Conservation (phyloP, 768 basidiomycete species). For the Pisolithus tinctorius region DNA sequence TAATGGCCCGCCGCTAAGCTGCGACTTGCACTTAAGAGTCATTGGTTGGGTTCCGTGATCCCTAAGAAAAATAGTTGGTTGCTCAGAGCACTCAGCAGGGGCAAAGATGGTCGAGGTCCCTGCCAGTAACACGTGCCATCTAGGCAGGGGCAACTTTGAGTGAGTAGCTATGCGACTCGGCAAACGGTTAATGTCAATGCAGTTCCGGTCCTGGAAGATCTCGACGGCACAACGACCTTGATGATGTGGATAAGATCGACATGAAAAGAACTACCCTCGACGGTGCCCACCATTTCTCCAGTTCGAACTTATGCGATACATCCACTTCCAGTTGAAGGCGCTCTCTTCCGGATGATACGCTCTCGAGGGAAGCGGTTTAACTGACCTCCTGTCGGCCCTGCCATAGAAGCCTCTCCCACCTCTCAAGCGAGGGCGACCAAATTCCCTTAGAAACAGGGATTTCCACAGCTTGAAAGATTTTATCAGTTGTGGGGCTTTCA, state of each 20-base stretch:
- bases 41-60: conserved; percentile 23
- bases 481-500: conserved; percentile 1
- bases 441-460: conserved; percentile 53
- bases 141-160: conserved; percentile 9
- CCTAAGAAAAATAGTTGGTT: conserved; percentile 17
- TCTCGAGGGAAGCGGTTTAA: conserved; percentile 53
- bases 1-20: conserved; percentile 20
- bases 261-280: conserved; percentile 8
- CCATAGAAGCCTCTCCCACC: conserved; percentile 59
- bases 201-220: conserved; percentile 17
- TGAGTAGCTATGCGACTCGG: background rate
- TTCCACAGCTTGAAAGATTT: conserved; percentile 52
- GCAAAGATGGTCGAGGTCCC: conserved; percentile 56
- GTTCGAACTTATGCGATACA: conserved; percentile 80
- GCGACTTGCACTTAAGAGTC: conserved; percentile 39
- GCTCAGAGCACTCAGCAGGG: conserved; percentile 30
- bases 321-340: conserved; percentile 69
- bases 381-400: conserved; percentile 49
- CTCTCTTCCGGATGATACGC: conserved; percentile 28
- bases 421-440: conserved; percentile 60
- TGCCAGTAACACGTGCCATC: conserved; percentile 47
- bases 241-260: conserved; percentile 15
- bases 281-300: conserved; percentile 63
- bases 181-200: background rate
- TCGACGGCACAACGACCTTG: conserved; percentile 60